Conservation (phyloP, 1,284 basidiomycete species). For the Heterobasidion occidentale region DNA sequence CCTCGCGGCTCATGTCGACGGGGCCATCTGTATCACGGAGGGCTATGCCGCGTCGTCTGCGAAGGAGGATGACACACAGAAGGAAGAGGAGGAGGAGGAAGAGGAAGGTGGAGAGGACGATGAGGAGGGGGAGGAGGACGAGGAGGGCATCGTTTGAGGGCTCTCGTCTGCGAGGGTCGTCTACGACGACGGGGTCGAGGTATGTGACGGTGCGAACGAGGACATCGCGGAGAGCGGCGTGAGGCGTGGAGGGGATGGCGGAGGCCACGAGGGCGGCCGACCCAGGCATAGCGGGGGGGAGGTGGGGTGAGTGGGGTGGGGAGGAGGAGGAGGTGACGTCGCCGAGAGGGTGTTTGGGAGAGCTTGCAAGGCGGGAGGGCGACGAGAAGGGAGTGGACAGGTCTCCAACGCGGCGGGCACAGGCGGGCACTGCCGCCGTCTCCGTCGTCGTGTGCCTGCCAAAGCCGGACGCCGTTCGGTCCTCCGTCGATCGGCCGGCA, state of each 20-base stretch:
- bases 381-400: neutral
- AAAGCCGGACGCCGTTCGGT: neutral
- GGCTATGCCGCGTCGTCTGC: conserved; percentile 73
- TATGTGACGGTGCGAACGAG: neutral
- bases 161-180: conserved; percentile 11
- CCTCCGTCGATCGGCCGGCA: neutral
- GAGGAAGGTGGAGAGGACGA: conserved; percentile 88
- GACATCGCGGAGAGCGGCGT: neutral
- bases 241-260: neutral
- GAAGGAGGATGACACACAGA: conserved; percentile 78
- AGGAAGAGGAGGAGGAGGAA: conserved; percentile 89
- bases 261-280: neutral
- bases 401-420: neutral
- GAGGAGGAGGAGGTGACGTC: neutral
- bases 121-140: conserved; percentile 84
- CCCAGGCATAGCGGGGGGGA: neutral
- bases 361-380: neutral
- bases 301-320: neutral
- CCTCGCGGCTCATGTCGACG: conserved; percentile 87
- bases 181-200: neutral
- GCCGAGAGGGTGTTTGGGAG: neutral
- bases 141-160: conserved; percentile 20
- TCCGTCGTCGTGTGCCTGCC: neutral
- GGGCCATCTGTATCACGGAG: conserved; percentile 88
- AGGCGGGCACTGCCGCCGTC: neutral